Conservation (phyloP, 768 basidiomycete species). For the Galerina sulciceps region DNA sequence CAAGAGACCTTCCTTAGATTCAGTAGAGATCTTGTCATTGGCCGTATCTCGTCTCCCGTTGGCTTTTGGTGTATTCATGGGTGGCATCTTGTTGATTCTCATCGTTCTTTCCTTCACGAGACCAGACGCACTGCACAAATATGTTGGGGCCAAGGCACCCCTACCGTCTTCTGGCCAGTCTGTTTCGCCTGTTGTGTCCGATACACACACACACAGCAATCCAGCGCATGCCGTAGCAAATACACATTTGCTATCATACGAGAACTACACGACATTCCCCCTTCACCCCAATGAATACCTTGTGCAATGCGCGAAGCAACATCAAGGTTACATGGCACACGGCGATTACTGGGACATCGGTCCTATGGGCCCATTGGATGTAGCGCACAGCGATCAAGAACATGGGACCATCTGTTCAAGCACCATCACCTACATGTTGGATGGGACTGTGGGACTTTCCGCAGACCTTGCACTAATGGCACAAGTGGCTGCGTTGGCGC, state of each 20-base stretch:
- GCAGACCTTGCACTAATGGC: slow-evolving; percentile 71
- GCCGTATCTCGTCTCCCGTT: slow-evolving; percentile 43
- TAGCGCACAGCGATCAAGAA: slow-evolving; percentile 33
- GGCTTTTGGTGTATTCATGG: slow-evolving; percentile 46
- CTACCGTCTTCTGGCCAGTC: slow-evolving; percentile 8
- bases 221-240: slow-evolving; percentile 22
- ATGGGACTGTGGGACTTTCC: slow-evolving; percentile 66
- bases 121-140: slow-evolving; percentile 50
- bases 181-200: slow-evolving; percentile 15
- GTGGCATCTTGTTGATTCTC: slow-evolving; percentile 49
- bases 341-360: slow-evolving; percentile 55
- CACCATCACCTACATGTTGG: slow-evolving; percentile 74
- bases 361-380: slow-evolving; percentile 37
- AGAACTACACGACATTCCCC: slow-evolving; percentile 62
- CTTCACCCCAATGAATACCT: slow-evolving; percentile 60
- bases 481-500: slow-evolving; percentile 67
- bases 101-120: slow-evolving; percentile 52
- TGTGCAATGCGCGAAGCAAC: slow-evolving; percentile 56
- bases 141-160: slow-evolving; percentile 40
- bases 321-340: slow-evolving; percentile 49
- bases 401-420: slow-evolving; percentile 49
- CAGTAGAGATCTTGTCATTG: slow-evolving; percentile 20
- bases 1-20: slow-evolving; percentile 9
- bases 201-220: slow-evolving; percentile 13
- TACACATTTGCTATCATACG: slow-evolving; percentile 49